These are phyloP conservation scores for Amniculicola lignicola DNA, from an alignment of 495 filamentous ascomycete species.

Conservation along the genomic window DNA sequence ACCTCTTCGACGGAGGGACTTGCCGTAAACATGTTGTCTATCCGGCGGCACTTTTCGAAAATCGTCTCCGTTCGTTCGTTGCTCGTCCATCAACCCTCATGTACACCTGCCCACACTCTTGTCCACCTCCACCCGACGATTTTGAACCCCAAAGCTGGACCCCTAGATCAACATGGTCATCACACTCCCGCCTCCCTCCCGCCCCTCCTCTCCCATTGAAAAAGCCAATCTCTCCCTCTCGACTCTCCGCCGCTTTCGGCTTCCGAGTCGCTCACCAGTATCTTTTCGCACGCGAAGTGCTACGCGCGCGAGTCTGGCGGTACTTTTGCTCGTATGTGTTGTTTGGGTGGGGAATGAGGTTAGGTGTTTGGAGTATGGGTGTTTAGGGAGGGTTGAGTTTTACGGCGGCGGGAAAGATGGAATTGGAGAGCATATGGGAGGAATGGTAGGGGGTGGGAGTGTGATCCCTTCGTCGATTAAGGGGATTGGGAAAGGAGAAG, in stretches of 20 bases:
- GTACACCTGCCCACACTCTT: no score
- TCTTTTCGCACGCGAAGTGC: not conserved
- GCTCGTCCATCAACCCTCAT: no score
- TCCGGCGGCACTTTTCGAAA: no score
- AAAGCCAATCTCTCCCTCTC: not conserved
- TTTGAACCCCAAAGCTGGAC: not conserved
- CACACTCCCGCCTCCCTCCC: not conserved
- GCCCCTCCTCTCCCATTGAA: not conserved
- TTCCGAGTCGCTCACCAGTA: not conserved
- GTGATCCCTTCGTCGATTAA: not conserved
- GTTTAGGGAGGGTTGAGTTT: not conserved
- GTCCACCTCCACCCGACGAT: no score
- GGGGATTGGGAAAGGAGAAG: not conserved
- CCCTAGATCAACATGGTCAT: not conserved
- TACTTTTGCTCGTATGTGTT: not conserved
- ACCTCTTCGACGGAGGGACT: no score
- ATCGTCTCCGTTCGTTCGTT: no score
- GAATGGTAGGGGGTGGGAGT: not conserved
- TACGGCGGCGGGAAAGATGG: constrained; percentile 6
- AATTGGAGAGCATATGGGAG: not conserved
- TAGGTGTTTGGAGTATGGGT: constrained; percentile 3
- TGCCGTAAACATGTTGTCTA: no score
- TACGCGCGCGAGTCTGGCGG: not conserved
- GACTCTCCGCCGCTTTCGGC: not conserved
- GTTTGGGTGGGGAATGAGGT: constrained; percentile 6